Conservation (phyloP, 2,329 filamentous ascomycete species). For the Aureobasidium uvarum region DNA sequence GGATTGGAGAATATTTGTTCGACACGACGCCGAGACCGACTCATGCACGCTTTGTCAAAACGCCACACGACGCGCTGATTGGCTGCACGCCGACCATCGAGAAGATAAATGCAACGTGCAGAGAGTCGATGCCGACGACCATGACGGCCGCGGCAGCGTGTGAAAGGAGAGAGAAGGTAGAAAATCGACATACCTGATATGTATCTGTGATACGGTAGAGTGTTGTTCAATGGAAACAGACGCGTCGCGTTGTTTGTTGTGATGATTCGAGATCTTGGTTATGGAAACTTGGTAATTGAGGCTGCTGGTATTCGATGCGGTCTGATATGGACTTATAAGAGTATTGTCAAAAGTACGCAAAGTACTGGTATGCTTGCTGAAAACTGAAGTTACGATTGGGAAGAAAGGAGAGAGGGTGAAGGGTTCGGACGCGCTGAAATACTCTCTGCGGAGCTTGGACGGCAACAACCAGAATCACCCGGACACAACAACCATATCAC, state of each 20-base stretch:
- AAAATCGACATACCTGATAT: not conserved
- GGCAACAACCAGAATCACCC: constrained; percentile 8
- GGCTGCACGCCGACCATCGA: constrained; percentile 9
- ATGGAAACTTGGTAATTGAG: not conserved
- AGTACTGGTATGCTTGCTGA: not conserved
- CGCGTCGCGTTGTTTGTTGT: constrained; percentile 17
- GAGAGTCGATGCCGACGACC: not conserved
- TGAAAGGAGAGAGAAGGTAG: not conserved
- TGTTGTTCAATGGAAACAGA: not conserved
- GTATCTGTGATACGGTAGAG: not conserved
- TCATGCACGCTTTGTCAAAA: not conserved
- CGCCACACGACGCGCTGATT: constrained; percentile 15
- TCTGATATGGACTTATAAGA: constrained; percentile 7
- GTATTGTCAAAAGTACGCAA: not conserved
- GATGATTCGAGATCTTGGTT: constrained; percentile 8
- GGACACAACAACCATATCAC: not conserved
- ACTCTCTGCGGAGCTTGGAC: not conserved
- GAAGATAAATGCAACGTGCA: constrained; percentile 15
- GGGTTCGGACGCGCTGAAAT: not conserved
- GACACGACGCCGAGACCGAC: not conserved
- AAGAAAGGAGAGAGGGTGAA: not conserved
- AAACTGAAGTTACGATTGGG: not conserved
- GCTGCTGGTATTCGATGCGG: not conserved
- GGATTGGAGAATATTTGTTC: constrained; percentile 19
- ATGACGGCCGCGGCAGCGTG: too few relatives aligned